phyloP scores from a whole-genome alignment of 2,329 filamentous ascomycete genomes.

The Endocalyx cinctus region DNA sequence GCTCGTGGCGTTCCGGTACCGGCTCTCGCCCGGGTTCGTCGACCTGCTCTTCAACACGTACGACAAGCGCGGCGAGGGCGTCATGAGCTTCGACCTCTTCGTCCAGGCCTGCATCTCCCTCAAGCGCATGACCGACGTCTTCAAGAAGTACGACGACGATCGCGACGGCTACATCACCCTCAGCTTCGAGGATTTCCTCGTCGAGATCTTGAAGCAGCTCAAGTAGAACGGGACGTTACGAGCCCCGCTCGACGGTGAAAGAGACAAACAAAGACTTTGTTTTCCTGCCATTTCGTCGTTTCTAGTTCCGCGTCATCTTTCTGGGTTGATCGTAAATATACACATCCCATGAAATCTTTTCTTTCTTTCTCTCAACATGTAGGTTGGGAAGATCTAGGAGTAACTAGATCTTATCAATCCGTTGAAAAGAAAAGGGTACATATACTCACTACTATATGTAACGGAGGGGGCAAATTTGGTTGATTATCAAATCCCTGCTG shows the following conservation, averaged over 20 bases:
- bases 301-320: not conserved
- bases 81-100: conserved; percentile 91
- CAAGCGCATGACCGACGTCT: conserved; percentile 98
- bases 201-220: conserved; percentile 60
- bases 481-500: no score
- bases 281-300: not conserved
- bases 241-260: no score
- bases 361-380: no score
- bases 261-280: no score
- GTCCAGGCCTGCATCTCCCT: conserved; percentile 95
- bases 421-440: no score
- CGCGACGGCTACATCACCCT: conserved; percentile 87
- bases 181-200: conserved; percentile 77
- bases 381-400: no score
- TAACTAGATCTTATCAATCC: no score
- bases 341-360: no score
- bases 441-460: no score
- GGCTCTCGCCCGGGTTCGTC: conserved; percentile 79
- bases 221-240: conserved; percentile 35
- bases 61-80: conserved; percentile 67
- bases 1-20: conserved; percentile 88
- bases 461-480: no score
- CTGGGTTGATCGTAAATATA: no score
- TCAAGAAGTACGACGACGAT: conserved; percentile 98
- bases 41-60: conserved; percentile 82